A percentile compares a stretch with the other conserved stretches of the same genome.
phyloP scores from a whole-genome alignment of 2,329 filamentous ascomycete species.

The Venturia pyrina region DNA sequence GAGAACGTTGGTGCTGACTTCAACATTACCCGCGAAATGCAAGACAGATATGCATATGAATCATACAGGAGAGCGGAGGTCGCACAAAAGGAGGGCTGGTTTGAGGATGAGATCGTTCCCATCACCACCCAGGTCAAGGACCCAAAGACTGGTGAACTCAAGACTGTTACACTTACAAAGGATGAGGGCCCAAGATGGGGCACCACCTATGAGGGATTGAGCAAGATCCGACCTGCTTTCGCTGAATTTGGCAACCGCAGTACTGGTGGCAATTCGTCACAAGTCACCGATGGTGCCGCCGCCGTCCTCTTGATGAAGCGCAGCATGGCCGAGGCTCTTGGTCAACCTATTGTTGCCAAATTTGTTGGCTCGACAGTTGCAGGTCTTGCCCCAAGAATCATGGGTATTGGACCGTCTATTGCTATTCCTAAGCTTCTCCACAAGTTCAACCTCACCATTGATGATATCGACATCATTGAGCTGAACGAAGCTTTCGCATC shows the following conservation, averaged over 20 bases:
- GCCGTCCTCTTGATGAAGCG: slow-evolving; percentile 91
- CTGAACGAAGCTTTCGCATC: slow-evolving; percentile 97
- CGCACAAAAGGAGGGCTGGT: slow-evolving; percentile 84
- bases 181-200: slow-evolving; percentile 89
- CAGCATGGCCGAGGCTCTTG: slow-evolving; percentile 73
- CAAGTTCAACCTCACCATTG: slow-evolving; percentile 66
- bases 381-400: slow-evolving; percentile 84
- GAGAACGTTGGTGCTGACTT: slow-evolving; percentile 95
- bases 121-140: slow-evolving; percentile 76
- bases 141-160: slow-evolving; percentile 66
- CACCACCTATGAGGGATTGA: slow-evolving; percentile 72
- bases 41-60: slow-evolving; percentile 81
- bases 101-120: slow-evolving; percentile 88
- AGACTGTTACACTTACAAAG: slow-evolving; percentile 66
- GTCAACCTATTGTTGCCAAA: slow-evolving; percentile 88
- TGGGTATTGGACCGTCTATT: slow-evolving; percentile 79
- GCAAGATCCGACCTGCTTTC: slow-evolving; percentile 85
- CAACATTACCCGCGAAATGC: slow-evolving; percentile 64
- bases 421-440: slow-evolving; percentile 71
- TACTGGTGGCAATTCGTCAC: slow-evolving; percentile 87
- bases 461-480: slow-evolving; percentile 84
- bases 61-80: slow-evolving; percentile 78
- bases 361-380: slow-evolving; percentile 87
- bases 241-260: slow-evolving; percentile 77
- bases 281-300: slow-evolving; percentile 90